A percentile compares a stretch with the other conserved stretches of the same genome.
Conservation (phyloP, 345 rosid species). For the Eucalyptus microcorys region DNA sequence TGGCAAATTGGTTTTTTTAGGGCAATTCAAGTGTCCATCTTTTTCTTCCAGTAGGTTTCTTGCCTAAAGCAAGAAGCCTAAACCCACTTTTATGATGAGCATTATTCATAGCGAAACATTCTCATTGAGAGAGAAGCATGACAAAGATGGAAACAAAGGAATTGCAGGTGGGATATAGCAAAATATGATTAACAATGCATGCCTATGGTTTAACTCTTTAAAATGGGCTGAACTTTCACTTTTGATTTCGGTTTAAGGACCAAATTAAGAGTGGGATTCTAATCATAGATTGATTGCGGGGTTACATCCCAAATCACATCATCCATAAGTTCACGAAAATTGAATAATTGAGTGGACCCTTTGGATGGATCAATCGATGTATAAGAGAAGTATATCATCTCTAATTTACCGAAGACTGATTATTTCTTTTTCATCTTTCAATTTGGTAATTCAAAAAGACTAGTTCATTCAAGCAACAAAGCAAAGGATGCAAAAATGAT, state of each 20-base stretch:
- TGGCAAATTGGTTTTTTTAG: neutral
- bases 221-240: neutral
- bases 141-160: neutral
- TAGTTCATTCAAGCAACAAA: neutral
- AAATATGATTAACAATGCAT: neutral
- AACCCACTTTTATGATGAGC: neutral
- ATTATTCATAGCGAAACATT: neutral
- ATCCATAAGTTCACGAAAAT: neutral
- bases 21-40: neutral
- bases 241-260: neutral
- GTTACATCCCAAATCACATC: neutral
- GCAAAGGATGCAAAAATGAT: neutral
- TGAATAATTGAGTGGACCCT: neutral
- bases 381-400: neutral
- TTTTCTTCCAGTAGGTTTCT: neutral
- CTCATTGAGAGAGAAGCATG: neutral
- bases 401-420: neutral
- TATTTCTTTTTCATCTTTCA: neutral
- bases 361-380: neutral
- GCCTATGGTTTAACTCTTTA: neutral
- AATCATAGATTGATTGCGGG: neutral
- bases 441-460: neutral
- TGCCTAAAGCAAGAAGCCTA: neutral
- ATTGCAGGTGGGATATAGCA: neutral
- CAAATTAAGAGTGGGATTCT: neutral